These are phyloP conservation scores for Didymella glomerata DNA, from an alignment of 2,329 filamentous ascomycete species.

Conservation along the genomic window DNA sequence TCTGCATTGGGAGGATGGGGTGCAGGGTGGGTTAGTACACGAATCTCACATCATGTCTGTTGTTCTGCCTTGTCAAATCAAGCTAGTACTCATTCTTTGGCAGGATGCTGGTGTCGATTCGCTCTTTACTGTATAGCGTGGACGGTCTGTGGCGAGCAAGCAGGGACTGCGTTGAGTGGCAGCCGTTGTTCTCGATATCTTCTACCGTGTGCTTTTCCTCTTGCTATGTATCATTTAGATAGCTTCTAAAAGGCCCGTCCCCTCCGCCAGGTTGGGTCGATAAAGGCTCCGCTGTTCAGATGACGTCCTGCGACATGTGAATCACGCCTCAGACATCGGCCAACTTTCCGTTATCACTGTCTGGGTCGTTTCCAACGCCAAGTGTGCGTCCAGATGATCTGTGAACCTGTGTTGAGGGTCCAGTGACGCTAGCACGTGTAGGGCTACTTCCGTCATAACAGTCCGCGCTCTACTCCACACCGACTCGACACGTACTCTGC, in stretches of 20 bases:
- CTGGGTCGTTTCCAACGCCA: conserved; percentile 18
- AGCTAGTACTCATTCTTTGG: conserved; percentile 28
- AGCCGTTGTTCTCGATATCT: conserved; percentile 9
- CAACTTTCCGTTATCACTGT: conserved; percentile 25
- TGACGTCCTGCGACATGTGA: conserved; percentile 1
- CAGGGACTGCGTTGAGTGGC: conserved; percentile 25
- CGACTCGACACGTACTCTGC: conserved; percentile 22
- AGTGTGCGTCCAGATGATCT: conserved; percentile 14
- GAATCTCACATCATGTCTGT: conserved; percentile 47
- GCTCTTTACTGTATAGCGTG: conserved; percentile 37
- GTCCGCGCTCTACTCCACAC: conserved; percentile 28
- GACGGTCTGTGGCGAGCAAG: conserved; percentile 25
- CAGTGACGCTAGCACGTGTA: conserved; percentile 36
- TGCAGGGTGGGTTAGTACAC: conserved; percentile 38
- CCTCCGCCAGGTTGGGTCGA: conserved; percentile 30
- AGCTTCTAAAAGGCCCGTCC: conserved; percentile 39
- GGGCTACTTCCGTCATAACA: conserved; percentile 42
- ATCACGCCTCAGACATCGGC: not conserved
- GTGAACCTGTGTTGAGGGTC: conserved; percentile 17
- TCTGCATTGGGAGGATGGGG: conserved; percentile 32
- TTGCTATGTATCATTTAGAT: conserved; percentile 45
- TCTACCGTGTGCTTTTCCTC: conserved; percentile 32
- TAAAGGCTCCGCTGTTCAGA: conserved; percentile 29
- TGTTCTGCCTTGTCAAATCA: conserved; percentile 37
- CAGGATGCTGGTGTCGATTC: conserved; percentile 27